A percentile compares a stretch with the other conserved stretches of the same genome.
Evolutionary conservation across 208 protist genomes (phyloP).

Genomic region (Trypanosoma platydactyli): DNA sequence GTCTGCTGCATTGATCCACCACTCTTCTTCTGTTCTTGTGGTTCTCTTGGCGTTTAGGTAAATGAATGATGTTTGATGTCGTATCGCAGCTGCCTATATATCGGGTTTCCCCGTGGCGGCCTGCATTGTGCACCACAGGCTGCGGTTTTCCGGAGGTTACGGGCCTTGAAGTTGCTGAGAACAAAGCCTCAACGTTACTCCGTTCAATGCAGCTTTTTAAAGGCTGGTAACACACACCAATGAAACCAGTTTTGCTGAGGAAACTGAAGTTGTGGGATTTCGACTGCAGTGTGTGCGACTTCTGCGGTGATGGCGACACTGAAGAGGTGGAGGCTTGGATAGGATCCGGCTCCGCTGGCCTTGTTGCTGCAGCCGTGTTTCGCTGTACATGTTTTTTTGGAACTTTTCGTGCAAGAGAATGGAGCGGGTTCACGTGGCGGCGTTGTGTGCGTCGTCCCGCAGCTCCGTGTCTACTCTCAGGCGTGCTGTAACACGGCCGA

Average conservation of each 20-base stretch:
- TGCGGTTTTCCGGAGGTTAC: slow-evolving; percentile 36
- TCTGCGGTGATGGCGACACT: neutral
- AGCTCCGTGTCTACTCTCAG: slow-evolving; percentile 49
- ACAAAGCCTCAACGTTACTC: slow-evolving; percentile 47
- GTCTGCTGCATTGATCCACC: too few species aligned
- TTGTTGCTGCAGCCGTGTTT: neutral
- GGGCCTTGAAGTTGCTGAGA: slow-evolving; percentile 32
- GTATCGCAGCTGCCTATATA: neutral
- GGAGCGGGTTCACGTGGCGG: neutral
- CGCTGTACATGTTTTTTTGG: slow-evolving; percentile 8
- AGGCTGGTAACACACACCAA: neutral
- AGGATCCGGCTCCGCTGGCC: neutral
- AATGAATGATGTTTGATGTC: neutral
- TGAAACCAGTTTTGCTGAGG: neutral
- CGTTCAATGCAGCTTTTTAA: slow-evolving; percentile 29
- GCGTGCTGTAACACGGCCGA: slow-evolving; percentile 36
- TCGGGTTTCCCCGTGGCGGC: slow-evolving; percentile 40
- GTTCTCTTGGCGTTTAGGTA: too few species aligned
- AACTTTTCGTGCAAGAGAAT: neutral
- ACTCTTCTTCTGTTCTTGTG: too few species aligned
- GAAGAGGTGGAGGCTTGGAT: neutral
- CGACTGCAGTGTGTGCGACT: neutral
- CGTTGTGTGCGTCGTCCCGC: slow-evolving; percentile 27
- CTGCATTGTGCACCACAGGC: slow-evolving; percentile 37
- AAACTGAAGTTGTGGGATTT: neutral